Conservation (phyloP, 2,329 filamentous ascomycete genomes). For the Leptographium galeiforme region DNA sequence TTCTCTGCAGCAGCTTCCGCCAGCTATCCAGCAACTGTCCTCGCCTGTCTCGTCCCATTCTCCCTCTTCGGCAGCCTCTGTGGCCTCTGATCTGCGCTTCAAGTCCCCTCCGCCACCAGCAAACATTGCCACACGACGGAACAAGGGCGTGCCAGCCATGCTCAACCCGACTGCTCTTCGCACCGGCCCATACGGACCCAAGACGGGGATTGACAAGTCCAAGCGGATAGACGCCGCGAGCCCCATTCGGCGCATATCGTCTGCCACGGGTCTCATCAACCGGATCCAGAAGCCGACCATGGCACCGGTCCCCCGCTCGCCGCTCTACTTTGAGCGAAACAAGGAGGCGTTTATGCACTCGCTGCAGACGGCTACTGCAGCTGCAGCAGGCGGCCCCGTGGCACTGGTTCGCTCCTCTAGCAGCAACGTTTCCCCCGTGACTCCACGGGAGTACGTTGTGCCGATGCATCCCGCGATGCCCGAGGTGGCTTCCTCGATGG, state of each 20-base stretch:
- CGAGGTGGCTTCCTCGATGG: background rate
- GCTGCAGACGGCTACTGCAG: constrained; percentile 17
- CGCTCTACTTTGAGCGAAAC: constrained; percentile 30
- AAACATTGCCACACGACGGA: constrained; percentile 41
- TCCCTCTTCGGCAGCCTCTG: constrained; percentile 16
- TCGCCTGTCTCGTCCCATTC: constrained; percentile 19
- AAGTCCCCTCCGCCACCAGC: constrained; percentile 35
- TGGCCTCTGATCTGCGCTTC: constrained; percentile 23
- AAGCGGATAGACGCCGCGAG: constrained; percentile 30
- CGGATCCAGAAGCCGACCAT: constrained; percentile 26
- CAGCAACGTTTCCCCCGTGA: constrained; percentile 2
- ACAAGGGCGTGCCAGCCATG: constrained; percentile 33
- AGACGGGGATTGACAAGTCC: constrained; percentile 32
- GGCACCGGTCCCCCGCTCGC: constrained; percentile 25
- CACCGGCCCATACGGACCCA: constrained; percentile 30
- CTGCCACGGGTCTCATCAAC: constrained; percentile 29
- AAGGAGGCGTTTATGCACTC: constrained; percentile 27
- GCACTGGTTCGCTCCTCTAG: constrained; percentile 17
- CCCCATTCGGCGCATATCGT: constrained; percentile 41
- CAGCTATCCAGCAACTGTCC: constrained; percentile 12
- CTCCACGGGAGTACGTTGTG: background rate
- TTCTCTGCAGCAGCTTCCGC: background rate
- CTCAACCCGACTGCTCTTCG: constrained; percentile 33
- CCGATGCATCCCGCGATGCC: background rate
- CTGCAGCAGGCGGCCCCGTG: constrained; percentile 19